Evolutionary conservation across 2,329 filamentous ascomycete genomes (phyloP).

Genomic region (Trichophyton equinum): DNA sequence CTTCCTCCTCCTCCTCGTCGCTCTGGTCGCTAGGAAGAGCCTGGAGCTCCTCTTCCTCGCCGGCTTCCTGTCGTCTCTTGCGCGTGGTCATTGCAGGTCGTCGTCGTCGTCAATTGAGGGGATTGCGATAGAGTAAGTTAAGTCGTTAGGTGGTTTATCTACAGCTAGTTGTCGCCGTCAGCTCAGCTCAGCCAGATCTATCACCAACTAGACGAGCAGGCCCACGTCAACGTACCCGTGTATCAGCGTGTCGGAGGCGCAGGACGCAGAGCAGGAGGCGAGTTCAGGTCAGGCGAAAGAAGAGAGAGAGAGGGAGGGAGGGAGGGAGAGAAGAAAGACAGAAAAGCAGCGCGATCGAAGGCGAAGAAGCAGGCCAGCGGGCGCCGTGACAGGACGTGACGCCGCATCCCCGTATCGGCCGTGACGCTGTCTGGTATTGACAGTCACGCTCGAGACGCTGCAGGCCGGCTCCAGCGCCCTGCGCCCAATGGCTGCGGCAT

Average conservation of each 20-base stretch:
- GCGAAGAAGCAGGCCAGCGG: neutral
- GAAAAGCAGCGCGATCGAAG: neutral
- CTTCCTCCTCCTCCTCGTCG: slow-evolving; percentile 37
- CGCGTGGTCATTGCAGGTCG: slow-evolving; percentile 32
- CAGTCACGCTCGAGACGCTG: neutral
- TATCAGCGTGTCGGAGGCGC: no score
- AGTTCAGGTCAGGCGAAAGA: neutral
- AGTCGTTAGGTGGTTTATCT: no score
- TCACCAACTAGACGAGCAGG: neutral
- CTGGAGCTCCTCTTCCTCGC: slow-evolving; percentile 37
- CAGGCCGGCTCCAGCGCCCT: neutral
- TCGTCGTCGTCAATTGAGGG: slow-evolving; percentile 8
- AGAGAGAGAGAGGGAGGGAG: neutral
- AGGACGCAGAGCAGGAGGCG: neutral
- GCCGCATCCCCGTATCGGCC: neutral
- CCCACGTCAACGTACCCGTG: neutral
- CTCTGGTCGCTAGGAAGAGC: slow-evolving; percentile 39
- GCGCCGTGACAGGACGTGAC: neutral
- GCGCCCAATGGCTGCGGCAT: neutral
- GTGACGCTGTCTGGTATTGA: neutral
- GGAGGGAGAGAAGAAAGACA: neutral
- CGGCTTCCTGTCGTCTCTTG: slow-evolving; percentile 39
- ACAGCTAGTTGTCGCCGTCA: no score
- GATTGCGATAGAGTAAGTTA: neutral
- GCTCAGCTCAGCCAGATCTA: no score